Conservation (phyloP, 139 green algal species). For the Chlamydomonas asymmetrica region DNA sequence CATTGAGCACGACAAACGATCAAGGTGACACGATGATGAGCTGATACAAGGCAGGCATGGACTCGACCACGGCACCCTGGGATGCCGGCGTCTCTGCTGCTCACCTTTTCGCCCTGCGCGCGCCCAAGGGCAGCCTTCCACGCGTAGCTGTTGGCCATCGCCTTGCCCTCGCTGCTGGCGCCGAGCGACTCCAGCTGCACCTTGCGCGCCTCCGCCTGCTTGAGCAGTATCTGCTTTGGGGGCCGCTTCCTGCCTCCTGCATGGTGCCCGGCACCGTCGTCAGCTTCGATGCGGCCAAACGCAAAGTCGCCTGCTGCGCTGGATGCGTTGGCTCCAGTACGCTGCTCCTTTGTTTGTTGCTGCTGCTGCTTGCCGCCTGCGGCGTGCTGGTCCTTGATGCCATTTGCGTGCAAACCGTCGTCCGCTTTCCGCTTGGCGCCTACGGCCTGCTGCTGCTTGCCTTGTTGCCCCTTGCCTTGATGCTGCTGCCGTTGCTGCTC, state of each 20-base stretch:
- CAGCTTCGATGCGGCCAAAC: slow-evolving; percentile 53
- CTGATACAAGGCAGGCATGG: no score
- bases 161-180: slow-evolving; percentile 49
- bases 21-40: no score
- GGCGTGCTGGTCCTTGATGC: not conserved
- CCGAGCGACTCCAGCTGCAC: slow-evolving; percentile 25
- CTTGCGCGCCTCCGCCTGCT: slow-evolving; percentile 53
- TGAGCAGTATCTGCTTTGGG: slow-evolving; percentile 66
- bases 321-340: not conserved
- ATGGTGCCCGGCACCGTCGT: slow-evolving; percentile 20
- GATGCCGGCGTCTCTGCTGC: no score
- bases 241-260: slow-evolving; percentile 40
- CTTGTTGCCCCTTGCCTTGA: slow-evolving; percentile 25
- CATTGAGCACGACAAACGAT: no score
- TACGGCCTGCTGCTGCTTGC: slow-evolving; percentile 14
- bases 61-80: no score
- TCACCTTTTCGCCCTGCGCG: slow-evolving; percentile 79
- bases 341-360: slow-evolving; percentile 15
- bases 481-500: slow-evolving; percentile 32
- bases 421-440: not conserved
- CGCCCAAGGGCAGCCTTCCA: slow-evolving; percentile 70
- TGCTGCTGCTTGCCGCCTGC: slow-evolving; percentile 30
- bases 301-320: slow-evolving; percentile 25
- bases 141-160: slow-evolving; percentile 12
- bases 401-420: not conserved